Conservation (phyloP, 768 basidiomycete genomes). For the Russula foetens region DNA sequence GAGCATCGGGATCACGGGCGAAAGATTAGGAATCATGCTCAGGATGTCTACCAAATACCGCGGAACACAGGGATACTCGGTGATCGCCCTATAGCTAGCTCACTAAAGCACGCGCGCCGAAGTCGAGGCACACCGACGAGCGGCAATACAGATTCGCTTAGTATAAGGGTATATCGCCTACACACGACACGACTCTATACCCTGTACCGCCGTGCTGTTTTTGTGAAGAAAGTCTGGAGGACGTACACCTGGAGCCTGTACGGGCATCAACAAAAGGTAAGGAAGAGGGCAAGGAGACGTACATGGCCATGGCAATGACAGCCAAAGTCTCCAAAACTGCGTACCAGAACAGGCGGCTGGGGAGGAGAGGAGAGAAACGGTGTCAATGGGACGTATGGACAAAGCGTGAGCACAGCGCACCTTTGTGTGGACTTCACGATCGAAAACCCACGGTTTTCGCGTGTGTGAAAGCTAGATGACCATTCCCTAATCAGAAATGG, state of each 20-base stretch:
- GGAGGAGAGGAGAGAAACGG: not conserved
- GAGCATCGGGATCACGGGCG: too few species aligned
- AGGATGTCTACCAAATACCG: too few species aligned
- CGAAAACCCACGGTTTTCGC: slow-evolving; percentile 90
- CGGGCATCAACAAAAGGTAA: slow-evolving; percentile 14
- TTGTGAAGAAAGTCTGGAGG: slow-evolving; percentile 95
- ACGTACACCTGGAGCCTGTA: slow-evolving; percentile 81
- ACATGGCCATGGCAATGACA: slow-evolving; percentile 84
- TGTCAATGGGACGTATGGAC: not conserved
- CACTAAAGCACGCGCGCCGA: not conserved
- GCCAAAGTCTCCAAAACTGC: slow-evolving; percentile 72
- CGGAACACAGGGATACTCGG: too few species aligned
- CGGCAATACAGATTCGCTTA: not conserved
- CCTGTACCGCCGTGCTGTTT: slow-evolving; percentile 83
- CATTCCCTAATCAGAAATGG: not conserved
- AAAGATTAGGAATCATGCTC: too few species aligned
- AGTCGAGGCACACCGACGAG: not conserved
- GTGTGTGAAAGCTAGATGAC: slow-evolving; percentile 74
- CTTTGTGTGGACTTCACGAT: slow-evolving; percentile 85
- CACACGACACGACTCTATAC: slow-evolving; percentile 39
- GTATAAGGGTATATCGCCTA: not conserved
- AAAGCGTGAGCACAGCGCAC: slow-evolving; percentile 32
- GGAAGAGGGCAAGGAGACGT: slow-evolving; percentile 29
- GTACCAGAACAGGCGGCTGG: slow-evolving; percentile 90
- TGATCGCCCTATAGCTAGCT: not conserved